A percentile compares a stretch with the other conserved stretches of the same genome.
phyloP scores from a whole-genome alignment of 1,284 basidiomycete species.

The Microbotryum intermedium region DNA sequence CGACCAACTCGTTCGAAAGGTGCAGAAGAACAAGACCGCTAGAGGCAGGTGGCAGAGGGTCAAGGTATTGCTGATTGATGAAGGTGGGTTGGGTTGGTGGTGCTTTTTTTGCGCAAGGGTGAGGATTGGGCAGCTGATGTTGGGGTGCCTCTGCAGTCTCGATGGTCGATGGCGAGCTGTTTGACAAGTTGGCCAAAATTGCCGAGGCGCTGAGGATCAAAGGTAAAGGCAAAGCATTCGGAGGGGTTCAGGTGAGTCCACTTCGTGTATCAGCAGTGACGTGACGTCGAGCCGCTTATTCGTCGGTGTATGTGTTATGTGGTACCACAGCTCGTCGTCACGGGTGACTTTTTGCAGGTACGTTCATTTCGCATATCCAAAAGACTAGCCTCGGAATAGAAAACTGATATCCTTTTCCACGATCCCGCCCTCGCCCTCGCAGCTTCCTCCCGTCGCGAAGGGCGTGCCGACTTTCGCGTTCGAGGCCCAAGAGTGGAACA shows the following conservation, averaged over 20 bases:
- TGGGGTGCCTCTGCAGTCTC: constrained; percentile 56
- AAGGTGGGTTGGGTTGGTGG: constrained; percentile 52
- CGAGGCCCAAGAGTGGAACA: constrained; percentile 75
- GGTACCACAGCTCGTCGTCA: constrained; percentile 65
- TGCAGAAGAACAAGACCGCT: constrained; percentile 63
- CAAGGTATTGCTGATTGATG: constrained; percentile 84
- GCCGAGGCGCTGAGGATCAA: constrained; percentile 57
- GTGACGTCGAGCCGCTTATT: background rate
- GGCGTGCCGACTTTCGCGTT: constrained; percentile 63
- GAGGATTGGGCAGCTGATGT: background rate
- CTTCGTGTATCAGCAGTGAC: background rate
- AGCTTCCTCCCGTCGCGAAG: constrained; percentile 76
- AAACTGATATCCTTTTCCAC: too few relatives aligned
- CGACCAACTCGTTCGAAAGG: constrained; percentile 56
- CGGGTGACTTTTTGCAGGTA: constrained; percentile 96
- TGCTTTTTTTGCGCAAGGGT: background rate
- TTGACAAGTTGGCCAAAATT: constrained; percentile 75
- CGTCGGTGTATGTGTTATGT: too few relatives aligned
- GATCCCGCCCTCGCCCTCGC: too few relatives aligned
- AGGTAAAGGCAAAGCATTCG: constrained; percentile 55
- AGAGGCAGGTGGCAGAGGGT: constrained; percentile 60
- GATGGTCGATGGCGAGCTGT: constrained; percentile 89
- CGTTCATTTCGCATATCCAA: too few relatives aligned
- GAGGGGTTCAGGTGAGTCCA: constrained; percentile 75
- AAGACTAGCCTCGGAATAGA: too few relatives aligned